Evolutionary conservation across 2,329 filamentous ascomycete species (phyloP).

Genomic region (Cladosporium sp.): DNA sequence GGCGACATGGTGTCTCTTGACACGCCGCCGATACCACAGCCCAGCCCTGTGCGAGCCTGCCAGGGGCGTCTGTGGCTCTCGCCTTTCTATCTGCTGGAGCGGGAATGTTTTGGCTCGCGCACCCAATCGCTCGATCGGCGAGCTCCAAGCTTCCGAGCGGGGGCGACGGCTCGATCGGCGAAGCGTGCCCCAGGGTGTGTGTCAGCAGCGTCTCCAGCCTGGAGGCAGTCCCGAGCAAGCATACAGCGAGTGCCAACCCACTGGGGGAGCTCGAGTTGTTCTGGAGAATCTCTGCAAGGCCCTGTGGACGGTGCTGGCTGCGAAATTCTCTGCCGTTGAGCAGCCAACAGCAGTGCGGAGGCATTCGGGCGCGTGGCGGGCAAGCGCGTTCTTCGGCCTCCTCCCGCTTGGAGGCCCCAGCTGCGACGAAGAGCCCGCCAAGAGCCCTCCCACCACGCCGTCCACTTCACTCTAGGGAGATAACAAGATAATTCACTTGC

Average conservation of each 20-base stretch:
- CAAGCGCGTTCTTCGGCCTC: conserved; percentile 5
- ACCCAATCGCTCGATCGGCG: conserved; percentile 6
- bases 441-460: conserved; percentile 1
- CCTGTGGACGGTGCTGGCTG: not conserved
- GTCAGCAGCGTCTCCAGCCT: conserved; percentile 7
- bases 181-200: conserved; percentile 1
- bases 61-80: too few species aligned
- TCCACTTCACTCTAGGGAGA: conserved; percentile 2
- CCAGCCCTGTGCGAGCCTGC: too few species aligned
- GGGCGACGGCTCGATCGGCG: conserved; percentile 11
- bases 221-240: conserved; percentile 1
- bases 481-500: conserved; percentile 18
- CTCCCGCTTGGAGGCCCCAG: not conserved
- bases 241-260: not conserved
- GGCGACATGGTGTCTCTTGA: too few species aligned
- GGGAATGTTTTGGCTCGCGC: not conserved
- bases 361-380: conserved; percentile 5
- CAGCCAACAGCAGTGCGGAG: conserved; percentile 7
- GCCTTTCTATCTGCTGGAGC: too few species aligned
- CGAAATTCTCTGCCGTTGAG: conserved; percentile 11
- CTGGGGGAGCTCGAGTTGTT: not conserved
- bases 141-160: conserved; percentile 9
- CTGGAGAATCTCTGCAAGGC: not conserved
- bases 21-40: too few species aligned
- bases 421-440: not conserved